Evolutionary conservation across 108 stramenopile species (phyloP).

Genomic region (Poteriospumella lacustris): DNA sequence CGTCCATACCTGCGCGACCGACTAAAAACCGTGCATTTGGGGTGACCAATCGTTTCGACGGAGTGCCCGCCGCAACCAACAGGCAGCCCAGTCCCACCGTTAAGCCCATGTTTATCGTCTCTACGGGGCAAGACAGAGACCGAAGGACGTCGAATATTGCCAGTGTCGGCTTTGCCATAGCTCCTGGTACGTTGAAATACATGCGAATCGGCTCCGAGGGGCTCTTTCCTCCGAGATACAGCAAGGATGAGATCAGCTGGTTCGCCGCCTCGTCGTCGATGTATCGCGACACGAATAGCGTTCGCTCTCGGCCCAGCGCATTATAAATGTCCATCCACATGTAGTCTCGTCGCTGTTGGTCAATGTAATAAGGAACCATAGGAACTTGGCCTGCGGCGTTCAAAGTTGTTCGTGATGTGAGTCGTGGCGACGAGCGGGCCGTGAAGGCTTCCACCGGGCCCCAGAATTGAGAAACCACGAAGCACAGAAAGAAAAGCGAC

Average conservation of each 20-base stretch:
- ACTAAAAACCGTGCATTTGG: slow-evolving; percentile 85
- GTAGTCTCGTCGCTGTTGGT: slow-evolving; percentile 36
- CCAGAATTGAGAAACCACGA: no score
- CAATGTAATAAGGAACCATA: slow-evolving; percentile 3
- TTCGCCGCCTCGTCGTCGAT: slow-evolving; percentile 85
- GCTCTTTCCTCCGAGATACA: slow-evolving; percentile 67
- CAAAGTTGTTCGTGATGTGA: no score
- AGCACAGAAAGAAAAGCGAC: no score
- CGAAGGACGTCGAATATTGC: slow-evolving; percentile 82
- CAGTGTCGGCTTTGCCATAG: slow-evolving; percentile 63
- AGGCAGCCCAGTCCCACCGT: slow-evolving; percentile 86
- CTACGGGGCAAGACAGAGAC: slow-evolving; percentile 58
- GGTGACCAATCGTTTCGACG: slow-evolving; percentile 67
- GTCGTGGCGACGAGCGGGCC: no score
- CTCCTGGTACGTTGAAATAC: slow-evolving; percentile 84
- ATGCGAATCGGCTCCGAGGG: slow-evolving; percentile 62
- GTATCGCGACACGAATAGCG: slow-evolving; percentile 74
- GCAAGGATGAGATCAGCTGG: slow-evolving; percentile 63
- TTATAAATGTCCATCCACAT: slow-evolving; percentile 75
- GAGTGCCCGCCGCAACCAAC: slow-evolving; percentile 74
- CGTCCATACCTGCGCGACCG: slow-evolving; percentile 79
- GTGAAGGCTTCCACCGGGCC: no score
- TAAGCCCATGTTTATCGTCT: slow-evolving; percentile 77
- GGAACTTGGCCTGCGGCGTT: slow-evolving; percentile 10
- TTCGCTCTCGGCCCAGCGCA: slow-evolving; percentile 78